Evolutionary conservation across 2,329 filamentous ascomycete genomes (phyloP).

Genomic region (Gyromitra esculenta): DNA sequence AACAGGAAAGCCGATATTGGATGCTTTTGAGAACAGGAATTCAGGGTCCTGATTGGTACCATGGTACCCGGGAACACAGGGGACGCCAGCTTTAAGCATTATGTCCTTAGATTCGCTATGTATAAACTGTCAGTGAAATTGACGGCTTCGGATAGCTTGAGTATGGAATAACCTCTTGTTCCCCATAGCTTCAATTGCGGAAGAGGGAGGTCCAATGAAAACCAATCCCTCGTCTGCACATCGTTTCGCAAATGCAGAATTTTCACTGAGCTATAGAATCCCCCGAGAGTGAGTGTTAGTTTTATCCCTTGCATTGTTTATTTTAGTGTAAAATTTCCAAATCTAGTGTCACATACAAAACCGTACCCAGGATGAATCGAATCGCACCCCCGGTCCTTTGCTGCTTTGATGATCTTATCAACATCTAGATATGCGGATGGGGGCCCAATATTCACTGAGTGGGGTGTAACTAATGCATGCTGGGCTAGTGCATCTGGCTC

Average conservation of each 20-base stretch:
- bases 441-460: constrained; percentile 83
- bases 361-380: constrained; percentile 97
- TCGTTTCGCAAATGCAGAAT: constrained; percentile 85
- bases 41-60: constrained; percentile 78
- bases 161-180: constrained; percentile 73
- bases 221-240: constrained; percentile 90
- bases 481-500: constrained; percentile 87
- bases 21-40: constrained; percentile 74
- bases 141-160: background rate
- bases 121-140: constrained; percentile 49
- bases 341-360: constrained; percentile 61
- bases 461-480: constrained; percentile 85
- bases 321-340: background rate
- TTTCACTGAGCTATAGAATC: constrained; percentile 75
- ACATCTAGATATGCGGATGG: constrained; percentile 91
- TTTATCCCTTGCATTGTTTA: background rate
- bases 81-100: constrained; percentile 93
- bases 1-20: constrained; percentile 74
- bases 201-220: constrained; percentile 85
- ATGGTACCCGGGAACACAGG: constrained; percentile 96
- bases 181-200: constrained; percentile 78
- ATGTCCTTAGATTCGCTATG: constrained; percentile 80
- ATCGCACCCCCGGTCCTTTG: constrained; percentile 84
- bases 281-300: constrained; percentile 26
- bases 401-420: constrained; percentile 87